phyloP scores from a whole-genome alignment of 164 flowering plant species.

The Protea cynaroides region DNA sequence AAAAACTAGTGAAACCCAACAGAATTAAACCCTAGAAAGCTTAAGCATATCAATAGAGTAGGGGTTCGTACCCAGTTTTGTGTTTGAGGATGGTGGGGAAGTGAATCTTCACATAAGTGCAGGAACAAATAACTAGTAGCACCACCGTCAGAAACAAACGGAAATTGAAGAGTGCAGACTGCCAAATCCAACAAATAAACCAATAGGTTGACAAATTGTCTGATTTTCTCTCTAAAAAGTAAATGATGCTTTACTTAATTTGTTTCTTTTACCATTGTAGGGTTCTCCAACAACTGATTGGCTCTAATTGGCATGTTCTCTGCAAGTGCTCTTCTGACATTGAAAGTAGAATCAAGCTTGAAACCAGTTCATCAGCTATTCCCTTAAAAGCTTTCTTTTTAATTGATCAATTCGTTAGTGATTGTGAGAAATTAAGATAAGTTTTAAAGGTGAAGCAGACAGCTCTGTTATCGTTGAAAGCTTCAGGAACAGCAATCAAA shows the following conservation, averaged over 20 bases:
- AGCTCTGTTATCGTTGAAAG: no score
- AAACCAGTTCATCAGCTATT: no score
- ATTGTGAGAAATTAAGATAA: no score
- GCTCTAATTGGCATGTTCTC: not conserved
- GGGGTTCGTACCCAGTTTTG: constrained; percentile 58
- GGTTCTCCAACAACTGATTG: not conserved
- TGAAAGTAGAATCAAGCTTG: no score
- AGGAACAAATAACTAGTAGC: constrained; percentile 66
- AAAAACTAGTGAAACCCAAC: no score
- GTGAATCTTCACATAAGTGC: constrained; percentile 76
- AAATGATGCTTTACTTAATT: not conserved
- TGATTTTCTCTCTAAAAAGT: not conserved
- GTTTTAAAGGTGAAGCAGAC: no score
- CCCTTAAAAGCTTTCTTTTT: no score
- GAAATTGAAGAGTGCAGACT: constrained; percentile 93
- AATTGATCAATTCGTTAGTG: no score
- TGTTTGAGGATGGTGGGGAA: constrained; percentile 78
- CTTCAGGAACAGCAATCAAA: no score
- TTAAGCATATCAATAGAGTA: not conserved
- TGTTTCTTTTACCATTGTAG: constrained; percentile 1
- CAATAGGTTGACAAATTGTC: not conserved
- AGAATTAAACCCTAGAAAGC: not conserved
- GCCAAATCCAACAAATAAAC: constrained; percentile 9
- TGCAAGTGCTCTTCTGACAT: no score
- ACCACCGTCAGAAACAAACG: constrained; percentile 80